These are phyloP conservation scores for Pythium utonaiense DNA, from an alignment of 352 stramenopile genomes.

Conservation along the genomic window DNA sequence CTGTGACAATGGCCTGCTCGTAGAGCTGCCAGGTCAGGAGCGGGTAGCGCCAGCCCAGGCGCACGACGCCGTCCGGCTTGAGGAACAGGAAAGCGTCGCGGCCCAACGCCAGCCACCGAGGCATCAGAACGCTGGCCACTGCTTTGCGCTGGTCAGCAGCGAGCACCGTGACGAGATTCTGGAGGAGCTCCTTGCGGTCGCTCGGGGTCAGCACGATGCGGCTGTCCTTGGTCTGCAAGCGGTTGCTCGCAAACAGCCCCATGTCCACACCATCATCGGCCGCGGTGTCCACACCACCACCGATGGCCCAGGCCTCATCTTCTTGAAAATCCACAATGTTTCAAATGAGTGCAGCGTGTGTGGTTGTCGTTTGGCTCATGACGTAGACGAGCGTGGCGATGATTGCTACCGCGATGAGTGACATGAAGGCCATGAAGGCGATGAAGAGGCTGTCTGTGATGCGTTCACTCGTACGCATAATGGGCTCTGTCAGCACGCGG, in stretches of 20 bases:
- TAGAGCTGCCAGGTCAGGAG: constrained; percentile 19
- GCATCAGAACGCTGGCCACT: background rate
- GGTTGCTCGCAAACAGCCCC: constrained; percentile 21
- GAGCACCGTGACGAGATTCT: constrained; percentile 9
- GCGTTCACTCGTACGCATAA: too few species aligned
- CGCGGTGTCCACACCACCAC: too few species aligned
- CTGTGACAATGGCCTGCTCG: constrained; percentile 12
- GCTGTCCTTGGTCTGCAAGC: constrained; percentile 20
- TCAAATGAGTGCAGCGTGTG: too few species aligned
- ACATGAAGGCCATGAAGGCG: too few species aligned
- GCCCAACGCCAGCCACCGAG: constrained; percentile 11
- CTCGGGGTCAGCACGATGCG: constrained; percentile 21
- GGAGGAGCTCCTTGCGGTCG: constrained; percentile 19
- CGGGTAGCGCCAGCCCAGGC: constrained; percentile 21
- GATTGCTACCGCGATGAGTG: too few species aligned
- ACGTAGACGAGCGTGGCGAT: too few species aligned
- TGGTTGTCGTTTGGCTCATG: too few species aligned
- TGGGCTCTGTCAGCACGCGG: too few species aligned
- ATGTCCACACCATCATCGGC: too few species aligned
- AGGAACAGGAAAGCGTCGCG: constrained; percentile 24
- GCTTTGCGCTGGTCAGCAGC: constrained; percentile 10
- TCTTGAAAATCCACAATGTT: too few species aligned
- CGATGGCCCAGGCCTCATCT: too few species aligned
- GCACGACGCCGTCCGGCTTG: constrained; percentile 9
- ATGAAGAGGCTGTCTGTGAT: too few species aligned